Evolutionary conservation across 805 yeast species (phyloP), one percentile per base, ranked within the genome.

Genomic region (Candida hungchunana): DNA sequence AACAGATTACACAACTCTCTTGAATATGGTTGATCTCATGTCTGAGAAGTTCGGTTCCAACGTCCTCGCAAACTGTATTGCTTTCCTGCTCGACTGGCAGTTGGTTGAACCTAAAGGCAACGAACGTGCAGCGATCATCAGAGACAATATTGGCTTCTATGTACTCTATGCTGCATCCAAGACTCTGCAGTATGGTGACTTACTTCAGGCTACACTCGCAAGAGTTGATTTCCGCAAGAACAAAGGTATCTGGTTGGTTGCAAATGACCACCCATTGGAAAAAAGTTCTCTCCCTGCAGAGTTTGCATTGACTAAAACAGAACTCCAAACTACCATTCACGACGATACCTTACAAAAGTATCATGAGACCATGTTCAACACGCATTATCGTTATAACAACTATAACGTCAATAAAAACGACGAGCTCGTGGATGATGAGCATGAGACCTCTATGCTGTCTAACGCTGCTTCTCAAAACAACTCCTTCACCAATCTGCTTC

Each of bases 31-130:
- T 18, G 46, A 50, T 4, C 26, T 46, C 7, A 39, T 66, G 20
- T 37, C 58, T 15, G 37, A 48, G 9, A 58, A 58, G 18, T 64
- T 64, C 35, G 80, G 79, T 1, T 53, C 72, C 32, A 74, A 73
- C 45, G 65, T 71, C 18, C 47, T 70, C 16, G 62, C 55, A 40
- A 70, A 71, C 42, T 67, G 64, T 31, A 39, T 73, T 4, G 69
- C 75, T 3, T 69, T 63, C 43, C 66, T 71, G 42, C 60, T 60
- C 37, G 63, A 62, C 37, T 73, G 77, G 77, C 58, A 56, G 29
- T 24, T 64, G 12, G 17, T 37, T 32, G 30, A 33, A 9, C 27
- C 15, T 1, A 22, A 13, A 5, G 26, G 16, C 4, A 11, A 18
- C 10, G 29, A 38, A 3, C 27, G 19, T 17, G 14, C 25, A 3